These are phyloP conservation scores for Paramyrothecium sp. DNA, from an alignment of 2,329 filamentous ascomycete species.

Conservation along the genomic window DNA sequence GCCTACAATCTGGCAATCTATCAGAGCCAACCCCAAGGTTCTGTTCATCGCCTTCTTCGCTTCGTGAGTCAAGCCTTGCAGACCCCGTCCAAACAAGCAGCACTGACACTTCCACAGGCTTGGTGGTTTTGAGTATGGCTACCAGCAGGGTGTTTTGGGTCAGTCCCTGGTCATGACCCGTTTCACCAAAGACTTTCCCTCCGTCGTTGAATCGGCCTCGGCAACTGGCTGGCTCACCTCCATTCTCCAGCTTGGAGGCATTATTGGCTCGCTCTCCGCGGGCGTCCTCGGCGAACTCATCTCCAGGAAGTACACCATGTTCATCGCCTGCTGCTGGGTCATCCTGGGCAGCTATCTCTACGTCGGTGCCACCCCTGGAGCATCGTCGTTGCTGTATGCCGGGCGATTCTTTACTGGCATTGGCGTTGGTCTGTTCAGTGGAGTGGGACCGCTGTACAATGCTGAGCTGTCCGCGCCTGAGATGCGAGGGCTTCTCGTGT, in stretches of 20 bases:
- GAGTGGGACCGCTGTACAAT: slow-evolving; percentile 44
- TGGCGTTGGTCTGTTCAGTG: slow-evolving; percentile 46
- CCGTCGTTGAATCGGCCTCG: slow-evolving; percentile 41
- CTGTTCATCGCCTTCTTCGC: slow-evolving; percentile 37
- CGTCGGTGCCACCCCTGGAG: slow-evolving; percentile 35
- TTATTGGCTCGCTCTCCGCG: slow-evolving; percentile 44
- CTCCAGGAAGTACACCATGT: slow-evolving; percentile 51
- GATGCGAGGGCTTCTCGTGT: slow-evolving; percentile 64
- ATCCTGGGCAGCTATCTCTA: slow-evolving; percentile 44
- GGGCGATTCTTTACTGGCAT: slow-evolving; percentile 49
- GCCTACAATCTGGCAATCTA: slow-evolving; percentile 22
- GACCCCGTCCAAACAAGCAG: too few relatives aligned
- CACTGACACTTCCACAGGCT: neutral
- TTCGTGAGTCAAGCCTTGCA: slow-evolving; percentile 24
- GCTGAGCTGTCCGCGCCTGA: slow-evolving; percentile 59
- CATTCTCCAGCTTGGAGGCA: slow-evolving; percentile 47
- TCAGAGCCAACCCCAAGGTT: slow-evolving; percentile 32
- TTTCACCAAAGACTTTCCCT: slow-evolving; percentile 48
- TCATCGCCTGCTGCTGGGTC: slow-evolving; percentile 45
- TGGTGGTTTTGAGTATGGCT: slow-evolving; percentile 37
- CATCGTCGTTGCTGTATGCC: slow-evolving; percentile 42
- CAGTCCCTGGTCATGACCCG: slow-evolving; percentile 52
- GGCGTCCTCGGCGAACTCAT: slow-evolving; percentile 49
- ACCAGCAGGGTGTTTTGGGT: slow-evolving; percentile 53
- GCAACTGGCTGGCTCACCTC: slow-evolving; percentile 52